Conservation (phyloP, 2,329 filamentous ascomycete species). For the Cytospora chrysosperma region DNA sequence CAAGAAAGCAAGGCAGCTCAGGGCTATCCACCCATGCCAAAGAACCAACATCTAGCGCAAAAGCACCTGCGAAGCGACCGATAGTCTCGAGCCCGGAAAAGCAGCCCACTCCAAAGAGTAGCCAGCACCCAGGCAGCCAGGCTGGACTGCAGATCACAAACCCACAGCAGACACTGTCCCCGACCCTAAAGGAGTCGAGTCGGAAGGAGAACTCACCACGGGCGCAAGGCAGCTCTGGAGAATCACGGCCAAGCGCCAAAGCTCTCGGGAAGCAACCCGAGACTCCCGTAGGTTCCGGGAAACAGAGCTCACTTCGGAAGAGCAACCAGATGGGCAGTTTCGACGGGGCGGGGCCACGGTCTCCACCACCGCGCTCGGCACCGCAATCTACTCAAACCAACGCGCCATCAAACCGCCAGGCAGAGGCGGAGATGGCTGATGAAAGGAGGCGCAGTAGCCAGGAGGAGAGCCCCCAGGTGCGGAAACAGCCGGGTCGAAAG, state of each 20-base stretch:
- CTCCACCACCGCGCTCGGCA: constrained; percentile 11
- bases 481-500: neutral
- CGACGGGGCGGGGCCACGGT: constrained; percentile 4
- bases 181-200: neutral
- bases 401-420: neutral
- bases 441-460: neutral
- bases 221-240: neutral
- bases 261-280: constrained; percentile 7
- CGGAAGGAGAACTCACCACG: neutral
- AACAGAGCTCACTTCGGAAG: neutral
- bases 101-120: constrained; percentile 1
- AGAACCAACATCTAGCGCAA: constrained; percentile 37
- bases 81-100: constrained; percentile 7
- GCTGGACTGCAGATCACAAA: neutral
- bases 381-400: neutral
- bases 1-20: constrained; percentile 14
- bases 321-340: neutral
- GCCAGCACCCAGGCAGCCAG: constrained; percentile 3
- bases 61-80: constrained; percentile 50
- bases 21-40: constrained; percentile 17
- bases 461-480: neutral
- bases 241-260: constrained; percentile 1
- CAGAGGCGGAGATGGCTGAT: neutral
- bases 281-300: neutral
- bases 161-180: neutral